Evolutionary conservation across 179 eudicot species (phyloP).

Genomic region (Patellifolia procumbens): DNA sequence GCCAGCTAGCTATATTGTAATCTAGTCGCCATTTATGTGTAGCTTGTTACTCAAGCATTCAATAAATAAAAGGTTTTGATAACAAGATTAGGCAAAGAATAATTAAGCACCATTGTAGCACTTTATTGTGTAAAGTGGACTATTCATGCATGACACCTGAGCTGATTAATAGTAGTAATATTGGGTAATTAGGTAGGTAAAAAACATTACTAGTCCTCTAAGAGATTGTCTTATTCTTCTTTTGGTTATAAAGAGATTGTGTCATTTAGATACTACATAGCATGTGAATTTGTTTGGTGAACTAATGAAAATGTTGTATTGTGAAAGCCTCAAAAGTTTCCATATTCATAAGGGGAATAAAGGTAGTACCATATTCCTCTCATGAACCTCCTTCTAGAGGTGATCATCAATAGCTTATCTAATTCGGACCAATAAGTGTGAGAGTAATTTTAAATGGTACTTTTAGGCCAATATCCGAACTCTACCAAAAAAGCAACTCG

Average conservation of each 20-base stretch:
- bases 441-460: too few relatives aligned
- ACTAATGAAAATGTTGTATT: too few relatives aligned
- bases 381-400: too few relatives aligned
- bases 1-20: constrained; percentile 17
- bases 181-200: not conserved
- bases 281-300: too few relatives aligned
- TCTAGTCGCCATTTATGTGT: not conserved
- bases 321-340: too few relatives aligned
- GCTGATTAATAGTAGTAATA: constrained; percentile 5
- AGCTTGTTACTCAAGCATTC: constrained; percentile 29
- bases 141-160: constrained; percentile 17
- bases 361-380: too few relatives aligned
- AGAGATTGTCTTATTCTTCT: not conserved
- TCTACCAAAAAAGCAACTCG: too few relatives aligned
- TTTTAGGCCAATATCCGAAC: too few relatives aligned
- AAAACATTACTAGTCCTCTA: not conserved
- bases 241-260: not conserved
- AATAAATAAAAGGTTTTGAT: not conserved
- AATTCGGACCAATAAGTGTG: too few relatives aligned
- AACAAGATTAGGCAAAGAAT: constrained; percentile 10
- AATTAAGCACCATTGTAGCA: constrained; percentile 3
- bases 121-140: constrained; percentile 7
- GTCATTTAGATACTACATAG: not conserved
- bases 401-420: too few relatives aligned
- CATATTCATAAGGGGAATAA: too few relatives aligned